A percentile compares a stretch with the other conserved stretches of the same genome.
These are phyloP conservation scores for Ophiocordyceps australis DNA, from an alignment of 2,329 filamentous ascomycete genomes.

Conservation along the genomic window DNA sequence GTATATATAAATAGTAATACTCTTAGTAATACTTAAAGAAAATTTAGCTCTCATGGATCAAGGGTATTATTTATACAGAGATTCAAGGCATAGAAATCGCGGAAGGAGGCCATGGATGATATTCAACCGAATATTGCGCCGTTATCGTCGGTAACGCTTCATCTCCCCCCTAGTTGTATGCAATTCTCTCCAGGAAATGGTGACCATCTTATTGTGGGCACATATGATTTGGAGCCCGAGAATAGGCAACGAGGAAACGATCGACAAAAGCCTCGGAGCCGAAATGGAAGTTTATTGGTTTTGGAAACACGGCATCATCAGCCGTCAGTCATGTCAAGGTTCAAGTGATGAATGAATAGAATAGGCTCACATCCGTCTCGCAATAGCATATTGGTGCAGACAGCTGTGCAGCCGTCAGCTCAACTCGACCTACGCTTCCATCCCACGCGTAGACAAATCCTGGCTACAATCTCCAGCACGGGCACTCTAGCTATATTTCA, in stretches of 20 bases:
- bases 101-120: no score
- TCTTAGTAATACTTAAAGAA: no score
- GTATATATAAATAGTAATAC: no score
- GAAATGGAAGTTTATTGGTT: constrained; percentile 57
- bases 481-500: constrained; percentile 49
- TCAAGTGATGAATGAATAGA: no score
- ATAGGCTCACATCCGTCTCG: no score
- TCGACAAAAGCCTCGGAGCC: constrained; percentile 31
- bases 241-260: constrained; percentile 8
- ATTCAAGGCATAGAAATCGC: no score
- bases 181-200: constrained; percentile 48
- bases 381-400: constrained; percentile 26
- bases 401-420: constrained; percentile 46
- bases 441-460: constrained; percentile 22
- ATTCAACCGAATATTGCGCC: constrained; percentile 15
- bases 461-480: constrained; percentile 65
- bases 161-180: constrained; percentile 61
- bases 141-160: constrained; percentile 31
- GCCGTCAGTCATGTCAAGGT: constrained; percentile 30
- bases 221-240: constrained; percentile 54
- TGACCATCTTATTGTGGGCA: constrained; percentile 61
- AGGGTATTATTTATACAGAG: no score
- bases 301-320: constrained; percentile 33
- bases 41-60: no score
- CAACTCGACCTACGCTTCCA: constrained; percentile 78